Conservation (phyloP, 441 rosid genomes). For the Syzygium malaccense region DNA sequence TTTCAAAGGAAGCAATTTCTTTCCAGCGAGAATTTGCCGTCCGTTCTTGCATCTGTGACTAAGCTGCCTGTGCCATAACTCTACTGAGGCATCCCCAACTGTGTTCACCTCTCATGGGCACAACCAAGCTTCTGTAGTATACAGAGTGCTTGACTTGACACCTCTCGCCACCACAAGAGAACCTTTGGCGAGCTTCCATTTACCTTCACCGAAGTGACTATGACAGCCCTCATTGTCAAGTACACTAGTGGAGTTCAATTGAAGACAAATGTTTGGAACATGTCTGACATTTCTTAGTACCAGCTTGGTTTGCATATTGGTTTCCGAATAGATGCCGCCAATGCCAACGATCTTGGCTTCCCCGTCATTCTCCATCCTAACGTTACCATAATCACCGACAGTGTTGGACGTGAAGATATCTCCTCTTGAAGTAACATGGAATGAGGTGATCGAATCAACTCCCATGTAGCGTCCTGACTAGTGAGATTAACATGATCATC, state of each 20-base stretch:
- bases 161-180: not conserved
- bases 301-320: not conserved
- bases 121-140: not conserved
- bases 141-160: not conserved
- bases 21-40: not conserved
- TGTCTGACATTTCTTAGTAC: not conserved
- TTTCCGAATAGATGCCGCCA: not conserved
- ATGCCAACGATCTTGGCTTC: not conserved
- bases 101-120: not conserved
- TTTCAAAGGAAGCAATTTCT: not conserved
- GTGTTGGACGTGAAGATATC: not conserved
- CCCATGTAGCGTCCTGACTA: not conserved
- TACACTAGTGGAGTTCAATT: not conserved
- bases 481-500: not conserved
- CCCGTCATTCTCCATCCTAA: not conserved
- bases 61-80: not conserved
- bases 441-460: not conserved
- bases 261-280: not conserved
- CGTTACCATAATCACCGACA: not conserved
- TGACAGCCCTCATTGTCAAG: not conserved
- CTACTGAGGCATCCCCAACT: not conserved
- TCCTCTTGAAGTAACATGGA: not conserved
- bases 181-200: not conserved
- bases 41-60: not conserved
- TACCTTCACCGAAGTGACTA: not conserved